A percentile compares a stretch with the other conserved stretches of the same genome.
Conservation (phyloP, 2,329 filamentous ascomycete genomes). For the Monilinia fructicola region DNA sequence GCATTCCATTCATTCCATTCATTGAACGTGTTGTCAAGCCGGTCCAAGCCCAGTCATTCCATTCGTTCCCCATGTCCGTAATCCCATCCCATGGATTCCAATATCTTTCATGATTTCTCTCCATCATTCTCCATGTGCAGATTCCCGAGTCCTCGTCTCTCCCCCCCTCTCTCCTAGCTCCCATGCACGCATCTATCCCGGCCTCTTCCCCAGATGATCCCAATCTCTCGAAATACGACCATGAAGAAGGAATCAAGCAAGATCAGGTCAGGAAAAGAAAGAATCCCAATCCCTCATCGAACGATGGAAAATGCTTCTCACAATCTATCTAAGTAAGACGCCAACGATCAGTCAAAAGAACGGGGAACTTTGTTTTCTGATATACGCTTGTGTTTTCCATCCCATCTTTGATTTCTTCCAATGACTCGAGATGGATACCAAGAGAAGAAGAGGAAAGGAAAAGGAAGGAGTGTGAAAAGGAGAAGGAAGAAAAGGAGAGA, state of each 20-base stretch:
- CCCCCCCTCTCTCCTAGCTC: not conserved
- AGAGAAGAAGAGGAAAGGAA: not conserved
- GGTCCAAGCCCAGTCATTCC: too few relatives aligned
- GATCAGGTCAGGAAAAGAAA: not conserved
- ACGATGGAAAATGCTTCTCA: constrained; percentile 20
- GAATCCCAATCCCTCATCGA: not conserved
- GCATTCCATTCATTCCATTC: not conserved
- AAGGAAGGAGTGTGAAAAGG: not conserved
- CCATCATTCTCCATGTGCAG: not conserved
- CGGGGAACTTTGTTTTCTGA: not conserved
- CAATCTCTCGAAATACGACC: not conserved
- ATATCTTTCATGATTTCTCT: constrained; percentile 3
- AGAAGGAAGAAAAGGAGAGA: not conserved
- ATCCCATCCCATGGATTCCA: constrained; percentile 10
- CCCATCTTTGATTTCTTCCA: not conserved
- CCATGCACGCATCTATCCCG: not conserved
- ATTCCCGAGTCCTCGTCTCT: too few relatives aligned
- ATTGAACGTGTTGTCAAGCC: not conserved
- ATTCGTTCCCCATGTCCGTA: not conserved
- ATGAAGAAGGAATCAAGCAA: constrained; percentile 7
- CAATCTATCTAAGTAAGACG: constrained; percentile 23
- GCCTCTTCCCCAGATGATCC: not conserved
- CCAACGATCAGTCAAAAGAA: constrained; percentile 23
- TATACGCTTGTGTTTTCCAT: not conserved
- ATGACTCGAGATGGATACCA: constrained; percentile 1